Conservation (phyloP, 2,329 filamentous ascomycete genomes). For the Colletotrichum sp. region DNA sequence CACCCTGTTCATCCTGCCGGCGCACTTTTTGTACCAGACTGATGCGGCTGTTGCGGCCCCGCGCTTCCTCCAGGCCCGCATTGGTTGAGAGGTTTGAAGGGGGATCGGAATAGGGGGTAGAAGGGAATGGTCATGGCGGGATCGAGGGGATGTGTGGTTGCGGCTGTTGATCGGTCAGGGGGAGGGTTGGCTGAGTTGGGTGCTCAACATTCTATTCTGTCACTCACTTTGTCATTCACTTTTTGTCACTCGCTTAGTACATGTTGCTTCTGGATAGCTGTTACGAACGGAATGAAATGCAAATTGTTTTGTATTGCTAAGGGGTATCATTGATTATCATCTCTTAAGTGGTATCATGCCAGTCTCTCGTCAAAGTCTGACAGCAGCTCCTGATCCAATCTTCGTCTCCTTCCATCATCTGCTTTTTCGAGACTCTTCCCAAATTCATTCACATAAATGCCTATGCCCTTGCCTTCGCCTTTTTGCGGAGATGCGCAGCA, state of each 20-base stretch:
- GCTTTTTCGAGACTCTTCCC: neutral
- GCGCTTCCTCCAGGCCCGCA: constrained; percentile 25
- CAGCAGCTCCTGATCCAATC: neutral
- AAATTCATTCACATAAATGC: fast-evolving
- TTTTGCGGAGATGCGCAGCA: neutral
- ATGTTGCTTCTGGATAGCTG: neutral
- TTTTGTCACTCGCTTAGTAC: neutral
- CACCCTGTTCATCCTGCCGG: constrained; percentile 37
- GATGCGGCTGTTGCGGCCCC: constrained; percentile 26
- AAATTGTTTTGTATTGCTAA: neutral
- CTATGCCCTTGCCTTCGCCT: neutral
- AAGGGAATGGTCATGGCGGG: neutral
- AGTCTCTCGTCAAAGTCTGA: neutral
- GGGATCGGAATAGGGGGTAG: fast-evolving
- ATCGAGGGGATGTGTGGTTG: neutral
- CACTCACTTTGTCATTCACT: neutral
- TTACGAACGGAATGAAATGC: neutral
- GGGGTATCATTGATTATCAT: constrained; percentile 12
- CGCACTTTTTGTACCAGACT: constrained; percentile 36
- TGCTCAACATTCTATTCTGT: neutral
- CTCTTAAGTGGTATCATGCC: neutral
- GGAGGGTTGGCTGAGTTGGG: neutral
- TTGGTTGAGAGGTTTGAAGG: constrained; percentile 5
- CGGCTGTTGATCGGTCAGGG: neutral
- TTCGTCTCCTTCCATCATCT: neutral